phyloP scores from a whole-genome alignment of 495 filamentous ascomycete species.

The Saxophila tyrrhenica region DNA sequence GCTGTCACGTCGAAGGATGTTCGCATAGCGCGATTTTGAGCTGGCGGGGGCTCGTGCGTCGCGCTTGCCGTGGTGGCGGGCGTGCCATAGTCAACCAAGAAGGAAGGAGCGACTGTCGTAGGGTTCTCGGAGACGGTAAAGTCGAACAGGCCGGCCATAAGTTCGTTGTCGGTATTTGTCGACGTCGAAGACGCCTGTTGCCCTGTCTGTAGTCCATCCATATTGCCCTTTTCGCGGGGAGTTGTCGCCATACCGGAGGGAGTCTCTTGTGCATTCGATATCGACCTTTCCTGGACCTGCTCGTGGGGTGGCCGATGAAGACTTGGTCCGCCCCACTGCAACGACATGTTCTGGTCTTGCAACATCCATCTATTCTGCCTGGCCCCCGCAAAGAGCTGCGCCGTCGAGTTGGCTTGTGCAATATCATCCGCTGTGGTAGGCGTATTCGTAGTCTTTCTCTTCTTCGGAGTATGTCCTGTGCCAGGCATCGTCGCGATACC shows the following conservation, averaged over 20 bases:
- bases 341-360: too few species aligned
- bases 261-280: too few species aligned
- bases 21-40: too few species aligned
- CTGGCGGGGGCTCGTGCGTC: too few species aligned
- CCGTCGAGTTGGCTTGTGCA: background rate
- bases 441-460: background rate
- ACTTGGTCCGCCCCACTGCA: too few species aligned
- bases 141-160: background rate
- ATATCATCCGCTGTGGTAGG: background rate
- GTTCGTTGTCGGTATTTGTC: background rate
- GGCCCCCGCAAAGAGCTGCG: background rate
- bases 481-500: background rate
- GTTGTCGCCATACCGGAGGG: too few species aligned
- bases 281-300: too few species aligned
- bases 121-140: background rate
- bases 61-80: too few species aligned
- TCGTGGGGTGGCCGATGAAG: too few species aligned
- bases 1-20: background rate
- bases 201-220: too few species aligned
- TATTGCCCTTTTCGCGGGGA: too few species aligned
- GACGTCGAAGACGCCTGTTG: too few species aligned
- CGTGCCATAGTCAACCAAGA: background rate
- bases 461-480: background rate
- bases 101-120: background rate
- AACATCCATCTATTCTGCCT: constrained; percentile 1